These are phyloP conservation scores for Schizosaccharomyces cryophilus DNA, from an alignment of 805 yeast species.

Conservation along the genomic window DNA sequence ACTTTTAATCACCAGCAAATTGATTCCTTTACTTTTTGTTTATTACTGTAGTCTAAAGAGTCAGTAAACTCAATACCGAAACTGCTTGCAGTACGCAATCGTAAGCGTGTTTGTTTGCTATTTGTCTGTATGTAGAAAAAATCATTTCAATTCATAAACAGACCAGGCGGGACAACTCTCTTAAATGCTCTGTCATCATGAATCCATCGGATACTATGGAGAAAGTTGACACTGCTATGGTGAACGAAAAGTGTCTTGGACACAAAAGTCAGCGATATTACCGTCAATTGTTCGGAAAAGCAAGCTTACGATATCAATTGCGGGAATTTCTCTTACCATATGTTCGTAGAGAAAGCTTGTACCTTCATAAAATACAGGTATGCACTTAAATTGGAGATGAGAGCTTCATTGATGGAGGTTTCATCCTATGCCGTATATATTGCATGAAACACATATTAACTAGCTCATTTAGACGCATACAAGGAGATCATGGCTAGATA, in stretches of 20 bases:
- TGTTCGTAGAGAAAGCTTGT: slow-evolving; percentile 39
- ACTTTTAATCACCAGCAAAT: not conserved
- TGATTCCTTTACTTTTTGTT: no score
- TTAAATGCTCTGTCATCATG: no score
- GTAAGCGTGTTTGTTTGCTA: no score
- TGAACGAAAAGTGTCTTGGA: not conserved
- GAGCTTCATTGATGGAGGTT: no score
- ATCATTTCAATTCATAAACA: no score
- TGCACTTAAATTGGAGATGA: not conserved
- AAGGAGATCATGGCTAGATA: slow-evolving; percentile 32
- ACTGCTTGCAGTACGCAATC: no score
- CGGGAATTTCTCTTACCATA: slow-evolving; percentile 31
- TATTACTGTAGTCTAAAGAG: no score
- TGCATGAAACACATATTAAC: not conserved
- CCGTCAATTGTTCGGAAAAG: not conserved
- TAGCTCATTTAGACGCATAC: slow-evolving; percentile 4
- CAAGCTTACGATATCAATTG: slow-evolving; percentile 20
- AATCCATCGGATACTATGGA: no score
- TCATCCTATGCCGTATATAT: not conserved
- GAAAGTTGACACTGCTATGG: not conserved
- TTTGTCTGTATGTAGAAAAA: no score
- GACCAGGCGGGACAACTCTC: no score
- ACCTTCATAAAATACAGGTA: slow-evolving; percentile 33
- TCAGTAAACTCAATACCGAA: no score
- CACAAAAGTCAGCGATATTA: not conserved